Base-by-base conservation (phyloP, 805 yeast genomes). In the Starmerella bombicola region DNA sequence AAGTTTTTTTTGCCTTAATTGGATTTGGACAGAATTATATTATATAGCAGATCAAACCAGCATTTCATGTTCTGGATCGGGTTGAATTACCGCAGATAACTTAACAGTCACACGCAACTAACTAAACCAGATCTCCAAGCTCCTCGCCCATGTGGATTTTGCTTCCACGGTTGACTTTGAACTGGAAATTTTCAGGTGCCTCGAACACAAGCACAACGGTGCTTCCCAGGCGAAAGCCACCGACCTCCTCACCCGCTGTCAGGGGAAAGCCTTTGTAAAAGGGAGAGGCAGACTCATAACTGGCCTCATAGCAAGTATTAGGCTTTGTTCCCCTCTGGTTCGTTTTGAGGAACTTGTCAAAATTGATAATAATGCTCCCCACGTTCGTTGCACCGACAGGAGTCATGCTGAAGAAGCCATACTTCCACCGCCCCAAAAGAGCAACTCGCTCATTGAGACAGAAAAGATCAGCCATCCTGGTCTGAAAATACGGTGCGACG, bases 311-410 rank as follows among this genome's bases (percentile, higher is more conserved):
- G 49, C 94, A 88, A 0, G 93, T 79, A 46, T 80, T 76, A 53
- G 81, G 80, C 55, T 70, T 72, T 66, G 53, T 65, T 67, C 55
- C 68, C 58, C 21, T 52, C 48, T 13, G 47, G 59, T 91, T 91
- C 12, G 99, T 91, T 29, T 78, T 71, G 55, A 91, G 71, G 55
- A 82, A 86, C 62, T 79, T 78, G 62, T 91, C 99, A 55, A 91
- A 91, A 57, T 86, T 84, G 50, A 91, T 70, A 44, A 80, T 77
- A 50, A 91, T 91, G 54, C 93, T 80, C 5, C 99, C 99, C 23
- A 91, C 99, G 62, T 91, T 91, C 2, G 98, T 91, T 19, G 99
- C 99, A 12, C 99, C 99, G 10, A 91, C 98, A 0, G 99, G 96
- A 1, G 95, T 88, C 99, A 91, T 91, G 49, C 93, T 79, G 65